Evolutionary conservation across 2,329 filamentous ascomycete genomes (phyloP).

Genomic region (Alternaria brassicicola): DNA sequence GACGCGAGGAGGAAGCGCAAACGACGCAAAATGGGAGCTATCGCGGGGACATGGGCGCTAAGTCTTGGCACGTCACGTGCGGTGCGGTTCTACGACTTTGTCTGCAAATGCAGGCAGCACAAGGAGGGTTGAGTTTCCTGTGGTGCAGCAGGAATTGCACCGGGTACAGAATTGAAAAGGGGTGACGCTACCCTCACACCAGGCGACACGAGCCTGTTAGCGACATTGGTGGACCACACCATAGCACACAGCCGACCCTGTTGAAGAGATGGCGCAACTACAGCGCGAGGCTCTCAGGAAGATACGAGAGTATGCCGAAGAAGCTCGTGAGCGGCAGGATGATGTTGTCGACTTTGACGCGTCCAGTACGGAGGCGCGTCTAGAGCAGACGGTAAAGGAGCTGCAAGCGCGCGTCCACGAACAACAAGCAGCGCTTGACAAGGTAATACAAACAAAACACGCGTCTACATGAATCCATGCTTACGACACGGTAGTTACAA

Average conservation of each 20-base stretch:
- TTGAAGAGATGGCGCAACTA: slow-evolving; percentile 31
- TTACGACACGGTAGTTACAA: slow-evolving; percentile 53
- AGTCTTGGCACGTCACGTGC: slow-evolving; percentile 31
- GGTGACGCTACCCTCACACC: slow-evolving; percentile 3
- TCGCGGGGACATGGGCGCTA: slow-evolving; percentile 24
- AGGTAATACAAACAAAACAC: slow-evolving; percentile 44
- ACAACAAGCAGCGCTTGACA: slow-evolving; percentile 56
- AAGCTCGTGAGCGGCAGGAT: slow-evolving; percentile 30
- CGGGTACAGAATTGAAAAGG: background rate
- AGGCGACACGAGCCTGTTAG: slow-evolving; percentile 7
- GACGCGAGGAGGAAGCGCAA: slow-evolving; percentile 24
- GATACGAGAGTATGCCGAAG: slow-evolving; percentile 40
- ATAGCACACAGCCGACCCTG: background rate
- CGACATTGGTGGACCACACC: slow-evolving; percentile 4
- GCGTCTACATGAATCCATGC: background rate
- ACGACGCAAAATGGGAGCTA: slow-evolving; percentile 26
- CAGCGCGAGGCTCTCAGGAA: slow-evolving; percentile 23
- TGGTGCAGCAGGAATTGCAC: background rate
- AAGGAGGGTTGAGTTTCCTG: background rate
- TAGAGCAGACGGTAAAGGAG: slow-evolving; percentile 71
- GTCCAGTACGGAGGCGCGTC: slow-evolving; percentile 57
- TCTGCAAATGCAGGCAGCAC: background rate
- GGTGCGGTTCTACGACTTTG: slow-evolving; percentile 11
- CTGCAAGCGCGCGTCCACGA: slow-evolving; percentile 62
- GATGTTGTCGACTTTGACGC: slow-evolving; percentile 47